These are phyloP conservation scores for Adiantum capillusveneris DNA, from an alignment of 75 land plant genomes.

Conservation along the genomic window DNA sequence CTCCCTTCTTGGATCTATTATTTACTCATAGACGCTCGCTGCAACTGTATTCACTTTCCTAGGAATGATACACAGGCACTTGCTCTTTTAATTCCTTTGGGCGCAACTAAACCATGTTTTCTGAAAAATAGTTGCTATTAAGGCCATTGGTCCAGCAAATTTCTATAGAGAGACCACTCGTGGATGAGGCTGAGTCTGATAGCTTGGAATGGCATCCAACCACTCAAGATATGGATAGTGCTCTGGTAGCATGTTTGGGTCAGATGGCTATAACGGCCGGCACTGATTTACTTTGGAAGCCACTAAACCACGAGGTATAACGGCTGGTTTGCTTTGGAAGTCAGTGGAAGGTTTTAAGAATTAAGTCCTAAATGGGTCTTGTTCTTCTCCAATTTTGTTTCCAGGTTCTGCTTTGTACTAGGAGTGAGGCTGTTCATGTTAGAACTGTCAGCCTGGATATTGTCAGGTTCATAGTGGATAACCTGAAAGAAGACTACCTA, in stretches of 20 bases:
- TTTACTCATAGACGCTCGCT: too few species aligned
- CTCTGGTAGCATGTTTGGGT: slow-evolving; percentile 68
- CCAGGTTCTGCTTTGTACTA: slow-evolving; percentile 88
- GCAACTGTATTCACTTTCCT: too few species aligned
- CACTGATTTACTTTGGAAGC: slow-evolving; percentile 83
- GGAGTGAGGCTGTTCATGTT: slow-evolving; percentile 53
- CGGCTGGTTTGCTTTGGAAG: neutral
- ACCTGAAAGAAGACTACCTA: slow-evolving; percentile 82
- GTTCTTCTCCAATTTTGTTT: too few species aligned
- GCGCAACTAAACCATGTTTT: too few species aligned
- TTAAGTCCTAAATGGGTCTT: too few species aligned
- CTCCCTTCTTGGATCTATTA: too few species aligned
- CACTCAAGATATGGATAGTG: slow-evolving; percentile 59
- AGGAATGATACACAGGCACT: too few species aligned
- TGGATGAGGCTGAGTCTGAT: slow-evolving; percentile 43
- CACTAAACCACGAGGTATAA: slow-evolving; percentile 76
- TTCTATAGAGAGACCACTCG: slow-evolving; percentile 53
- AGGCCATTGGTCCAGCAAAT: neutral
- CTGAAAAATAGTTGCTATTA: slow-evolving; percentile 1
- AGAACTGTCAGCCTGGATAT: slow-evolving; percentile 59
- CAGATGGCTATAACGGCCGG: slow-evolving; percentile 91
- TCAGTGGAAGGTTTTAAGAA: too few species aligned
- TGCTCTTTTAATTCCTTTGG: too few species aligned
- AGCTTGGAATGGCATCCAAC: slow-evolving; percentile 39
- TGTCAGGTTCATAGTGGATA: slow-evolving; percentile 52